Conservation (phyloP, 345 rosid species). For the Heritiera littoralis region DNA sequence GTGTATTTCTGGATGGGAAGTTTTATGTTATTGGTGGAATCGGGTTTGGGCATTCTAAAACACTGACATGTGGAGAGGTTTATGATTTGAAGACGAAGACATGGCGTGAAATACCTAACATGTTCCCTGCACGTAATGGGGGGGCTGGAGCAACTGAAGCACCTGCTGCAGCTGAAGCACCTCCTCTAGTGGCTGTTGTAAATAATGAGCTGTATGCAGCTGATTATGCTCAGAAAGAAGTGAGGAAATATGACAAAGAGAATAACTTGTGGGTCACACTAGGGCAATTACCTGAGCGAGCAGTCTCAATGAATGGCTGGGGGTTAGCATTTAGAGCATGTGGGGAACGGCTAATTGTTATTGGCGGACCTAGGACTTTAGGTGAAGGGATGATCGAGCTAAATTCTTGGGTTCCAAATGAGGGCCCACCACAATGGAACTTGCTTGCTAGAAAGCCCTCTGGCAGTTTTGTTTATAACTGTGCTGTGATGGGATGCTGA, state of each 20-base stretch:
- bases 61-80: slow-evolving; percentile 65
- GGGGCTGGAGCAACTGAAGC: slow-evolving; percentile 24
- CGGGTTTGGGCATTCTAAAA: slow-evolving; percentile 39
- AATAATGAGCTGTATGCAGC: slow-evolving; percentile 77
- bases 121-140: slow-evolving; percentile 51
- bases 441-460: slow-evolving; percentile 58
- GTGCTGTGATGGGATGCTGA: slow-evolving; percentile 92
- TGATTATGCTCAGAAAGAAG: slow-evolving; percentile 52
- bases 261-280: slow-evolving; percentile 48
- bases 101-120: slow-evolving; percentile 64
- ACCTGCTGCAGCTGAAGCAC: slow-evolving; percentile 54
- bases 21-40: slow-evolving; percentile 80
- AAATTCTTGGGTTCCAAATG: slow-evolving; percentile 68
- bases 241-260: slow-evolving; percentile 60
- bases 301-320: slow-evolving; percentile 73
- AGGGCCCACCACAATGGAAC: slow-evolving; percentile 64
- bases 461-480: slow-evolving; percentile 69
- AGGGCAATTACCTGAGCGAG: slow-evolving; percentile 60
- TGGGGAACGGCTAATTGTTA: slow-evolving; percentile 61
- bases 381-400: slow-evolving; percentile 64
- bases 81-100: slow-evolving; percentile 51
- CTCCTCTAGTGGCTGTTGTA: slow-evolving; percentile 79
- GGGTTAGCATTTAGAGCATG: slow-evolving; percentile 83
- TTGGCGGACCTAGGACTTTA: slow-evolving; percentile 56
- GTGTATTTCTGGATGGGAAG: slow-evolving; percentile 75